A percentile compares a stretch with the other conserved stretches of the same genome.
phyloP scores from a whole-genome alignment of 2,329 filamentous ascomycete genomes.

The Tetracladium maxilliforme region DNA sequence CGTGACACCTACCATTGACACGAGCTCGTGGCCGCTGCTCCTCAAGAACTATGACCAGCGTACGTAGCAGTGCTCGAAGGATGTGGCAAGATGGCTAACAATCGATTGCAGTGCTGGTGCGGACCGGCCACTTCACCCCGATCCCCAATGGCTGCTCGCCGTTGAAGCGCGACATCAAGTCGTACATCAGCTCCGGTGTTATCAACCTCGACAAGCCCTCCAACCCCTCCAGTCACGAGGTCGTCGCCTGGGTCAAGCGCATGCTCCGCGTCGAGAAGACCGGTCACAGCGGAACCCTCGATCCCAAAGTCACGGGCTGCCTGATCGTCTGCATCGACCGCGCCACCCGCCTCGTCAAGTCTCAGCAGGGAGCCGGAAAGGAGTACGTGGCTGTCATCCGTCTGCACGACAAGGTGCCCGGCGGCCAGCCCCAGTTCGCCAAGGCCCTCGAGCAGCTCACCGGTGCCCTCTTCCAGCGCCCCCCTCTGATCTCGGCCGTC shows the following conservation, averaged over 20 bases:
- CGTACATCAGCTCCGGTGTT: slow-evolving; percentile 91
- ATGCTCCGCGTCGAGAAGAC: slow-evolving; percentile 93
- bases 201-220: slow-evolving; percentile 98
- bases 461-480: slow-evolving; percentile 92
- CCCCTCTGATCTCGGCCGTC: slow-evolving; percentile 93
- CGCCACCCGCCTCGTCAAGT: slow-evolving; percentile 94
- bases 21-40: slow-evolving; percentile 81
- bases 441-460: slow-evolving; percentile 91
- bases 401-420: slow-evolving; percentile 88
- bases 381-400: slow-evolving; percentile 96
- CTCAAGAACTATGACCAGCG: slow-evolving; percentile 92
- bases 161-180: slow-evolving; percentile 87
- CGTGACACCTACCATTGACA: slow-evolving; percentile 63
- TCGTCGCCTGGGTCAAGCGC: slow-evolving; percentile 98
- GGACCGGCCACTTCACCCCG: slow-evolving; percentile 92
- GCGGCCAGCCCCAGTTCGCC: slow-evolving; percentile 83
- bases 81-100: background rate
- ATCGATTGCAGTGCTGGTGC: slow-evolving; percentile 56
- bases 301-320: slow-evolving; percentile 95
- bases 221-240: slow-evolving; percentile 96
- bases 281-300: slow-evolving; percentile 93
- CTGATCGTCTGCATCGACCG: slow-evolving; percentile 93
- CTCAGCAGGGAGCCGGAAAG: slow-evolving; percentile 96
- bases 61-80: slow-evolving; percentile 36
- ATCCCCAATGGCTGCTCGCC: slow-evolving; percentile 89